Percentiles rank a stretch among this genome's conserved stretches.
Evolutionary conservation across 345 rosid species (phyloP).

Genomic region (Aquilaria yunnanensis): DNA sequence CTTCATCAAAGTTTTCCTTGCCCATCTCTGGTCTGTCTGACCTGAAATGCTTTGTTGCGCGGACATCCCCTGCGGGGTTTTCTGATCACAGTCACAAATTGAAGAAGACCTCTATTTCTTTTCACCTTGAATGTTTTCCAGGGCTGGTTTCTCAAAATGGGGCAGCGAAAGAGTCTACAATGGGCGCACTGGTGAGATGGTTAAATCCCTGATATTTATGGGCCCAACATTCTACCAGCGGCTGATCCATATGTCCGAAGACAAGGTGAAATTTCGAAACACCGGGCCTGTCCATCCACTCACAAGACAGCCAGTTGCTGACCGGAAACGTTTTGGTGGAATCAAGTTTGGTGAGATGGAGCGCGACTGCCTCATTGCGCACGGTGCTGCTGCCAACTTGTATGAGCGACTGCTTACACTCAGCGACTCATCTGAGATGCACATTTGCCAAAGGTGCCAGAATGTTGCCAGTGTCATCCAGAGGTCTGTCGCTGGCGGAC

Average conservation of each 20-base stretch:
- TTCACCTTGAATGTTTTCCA: conserved; percentile 16
- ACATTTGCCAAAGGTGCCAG: conserved; percentile 59
- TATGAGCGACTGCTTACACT: conserved; percentile 79
- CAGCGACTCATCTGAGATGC: conserved; percentile 75
- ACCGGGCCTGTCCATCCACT: conserved; percentile 95
- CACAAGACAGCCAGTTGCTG: conserved; percentile 84
- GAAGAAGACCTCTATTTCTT: no score
- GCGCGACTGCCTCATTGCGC: conserved; percentile 84
- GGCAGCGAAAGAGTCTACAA: conserved; percentile 78
- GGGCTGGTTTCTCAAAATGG: conserved; percentile 88
- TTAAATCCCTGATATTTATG: conserved; percentile 63
- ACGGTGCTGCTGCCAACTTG: conserved; percentile 75
- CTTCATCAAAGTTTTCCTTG: no score
- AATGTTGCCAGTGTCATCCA: conserved; percentile 63
- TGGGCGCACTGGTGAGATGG: conserved; percentile 78
- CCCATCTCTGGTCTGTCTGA: no score
- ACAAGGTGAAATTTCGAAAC: conserved; percentile 86
- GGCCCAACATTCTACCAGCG: conserved; percentile 92
- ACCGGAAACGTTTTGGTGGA: conserved; percentile 81
- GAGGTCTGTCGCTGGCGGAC: conserved; percentile 43
- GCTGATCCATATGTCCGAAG: conserved; percentile 84
- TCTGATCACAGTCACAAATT: no score
- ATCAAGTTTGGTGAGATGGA: conserved; percentile 94
- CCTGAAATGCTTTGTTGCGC: no score
- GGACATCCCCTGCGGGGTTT: no score